Evolutionary conservation across 495 filamentous ascomycete genomes (phyloP).

Genomic region (Penicillium soppii): DNA sequence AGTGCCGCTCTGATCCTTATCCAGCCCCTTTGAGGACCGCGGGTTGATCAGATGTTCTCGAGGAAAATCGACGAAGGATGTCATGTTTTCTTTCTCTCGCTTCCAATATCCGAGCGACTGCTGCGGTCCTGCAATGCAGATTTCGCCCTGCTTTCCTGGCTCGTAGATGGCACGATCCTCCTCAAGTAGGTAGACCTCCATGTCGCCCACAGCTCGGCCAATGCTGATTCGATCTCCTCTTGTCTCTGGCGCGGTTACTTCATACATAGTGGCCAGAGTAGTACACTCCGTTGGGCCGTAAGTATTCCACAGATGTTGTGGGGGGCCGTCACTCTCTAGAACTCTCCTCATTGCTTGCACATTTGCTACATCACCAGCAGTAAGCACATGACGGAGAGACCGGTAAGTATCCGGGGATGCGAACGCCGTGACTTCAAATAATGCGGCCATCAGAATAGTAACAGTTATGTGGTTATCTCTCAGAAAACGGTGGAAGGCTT

Average conservation of each 20-base stretch:
- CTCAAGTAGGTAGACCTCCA: neutral
- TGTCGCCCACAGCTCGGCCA: neutral
- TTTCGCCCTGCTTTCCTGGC: neutral
- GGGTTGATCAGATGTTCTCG: too few relatives aligned
- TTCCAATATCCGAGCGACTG: constrained; percentile 6
- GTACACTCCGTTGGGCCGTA: constrained; percentile 32
- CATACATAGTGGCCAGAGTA: constrained; percentile 2
- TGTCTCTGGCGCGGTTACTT: neutral
- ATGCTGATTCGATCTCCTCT: neutral
- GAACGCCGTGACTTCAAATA: neutral
- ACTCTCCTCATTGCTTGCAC: neutral
- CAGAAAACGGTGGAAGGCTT: neutral
- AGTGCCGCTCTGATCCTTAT: neutral
- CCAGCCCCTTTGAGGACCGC: too few relatives aligned
- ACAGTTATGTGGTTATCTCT: neutral
- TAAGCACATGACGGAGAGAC: neutral
- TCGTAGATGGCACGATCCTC: neutral
- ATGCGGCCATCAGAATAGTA: neutral
- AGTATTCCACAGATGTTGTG: constrained; percentile 18
- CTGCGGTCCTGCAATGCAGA: constrained; percentile 4
- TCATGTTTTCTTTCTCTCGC: neutral
- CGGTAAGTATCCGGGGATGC: neutral
- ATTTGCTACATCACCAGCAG: neutral
- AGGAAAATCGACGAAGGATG: neutral
- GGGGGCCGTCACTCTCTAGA: neutral